These are phyloP conservation scores for Candida loeiensis DNA, from an alignment of 805 yeast species.

Conservation along the genomic window DNA sequence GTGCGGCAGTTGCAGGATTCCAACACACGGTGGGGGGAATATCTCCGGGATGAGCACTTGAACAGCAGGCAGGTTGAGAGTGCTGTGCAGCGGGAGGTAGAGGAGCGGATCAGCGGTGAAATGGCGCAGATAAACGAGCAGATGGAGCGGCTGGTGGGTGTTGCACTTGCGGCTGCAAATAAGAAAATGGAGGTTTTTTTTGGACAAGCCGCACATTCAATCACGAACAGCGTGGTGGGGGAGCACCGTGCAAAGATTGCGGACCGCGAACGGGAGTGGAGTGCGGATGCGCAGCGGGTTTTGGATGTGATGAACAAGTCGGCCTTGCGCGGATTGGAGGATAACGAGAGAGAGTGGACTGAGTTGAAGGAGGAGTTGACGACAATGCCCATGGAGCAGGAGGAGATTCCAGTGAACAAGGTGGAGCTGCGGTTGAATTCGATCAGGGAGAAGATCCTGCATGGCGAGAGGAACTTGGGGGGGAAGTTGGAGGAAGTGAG, in stretches of 20 bases:
- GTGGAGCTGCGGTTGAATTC: conserved; percentile 6
- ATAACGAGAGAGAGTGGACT: conserved; percentile 6
- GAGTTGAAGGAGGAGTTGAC: conserved; percentile 6
- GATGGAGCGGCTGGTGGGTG: conserved; percentile 3
- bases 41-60: conserved; percentile 5
- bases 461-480: conserved; percentile 1
- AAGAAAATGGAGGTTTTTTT: conserved; percentile 2
- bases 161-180: neutral
- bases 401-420: neutral
- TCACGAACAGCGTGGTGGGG: conserved; percentile 5
- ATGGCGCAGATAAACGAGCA: conserved; percentile 2
- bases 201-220: conserved; percentile 3
- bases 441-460: conserved; percentile 5
- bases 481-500: conserved; percentile 4
- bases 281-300: conserved; percentile 1
- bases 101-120: conserved; percentile 5
- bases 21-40: conserved; percentile 1
- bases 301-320: conserved; percentile 5
- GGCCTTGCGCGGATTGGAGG: conserved; percentile 3
- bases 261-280: conserved; percentile 4
- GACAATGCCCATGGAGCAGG: conserved; percentile 1
- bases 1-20: neutral
- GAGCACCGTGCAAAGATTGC: conserved; percentile 3
- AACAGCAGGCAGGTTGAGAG: neutral
- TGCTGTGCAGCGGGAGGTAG: conserved; percentile 2